Percentiles rank a stretch among this genome's conserved stretches.
Conservation (phyloP, 257 asterid genomes). For the Pogostemon cablin region DNA sequence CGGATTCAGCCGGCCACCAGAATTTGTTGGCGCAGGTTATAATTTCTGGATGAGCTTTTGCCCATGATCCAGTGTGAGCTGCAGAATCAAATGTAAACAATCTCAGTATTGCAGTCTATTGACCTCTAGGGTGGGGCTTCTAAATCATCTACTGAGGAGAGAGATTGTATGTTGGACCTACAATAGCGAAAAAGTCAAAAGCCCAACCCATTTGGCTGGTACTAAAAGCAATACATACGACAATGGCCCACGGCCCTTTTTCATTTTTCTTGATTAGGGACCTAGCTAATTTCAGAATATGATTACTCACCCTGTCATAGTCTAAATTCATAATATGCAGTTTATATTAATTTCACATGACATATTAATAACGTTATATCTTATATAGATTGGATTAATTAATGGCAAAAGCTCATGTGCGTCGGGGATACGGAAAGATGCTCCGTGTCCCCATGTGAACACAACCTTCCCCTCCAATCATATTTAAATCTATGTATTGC, state of each 20-base stretch:
- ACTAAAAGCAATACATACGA: background rate
- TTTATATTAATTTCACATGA: too few species aligned
- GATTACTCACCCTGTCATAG: too few species aligned
- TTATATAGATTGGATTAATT: too few species aligned
- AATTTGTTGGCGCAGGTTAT: slow-evolving; percentile 74
- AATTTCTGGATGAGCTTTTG: slow-evolving; percentile 82
- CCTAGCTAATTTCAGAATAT: too few species aligned
- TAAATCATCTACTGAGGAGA: too few species aligned
- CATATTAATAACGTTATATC: too few species aligned
- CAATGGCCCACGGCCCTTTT: background rate
- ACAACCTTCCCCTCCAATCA: too few species aligned
- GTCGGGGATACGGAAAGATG: too few species aligned
- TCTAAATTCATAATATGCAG: too few species aligned
- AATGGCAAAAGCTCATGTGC: too few species aligned
- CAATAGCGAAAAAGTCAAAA: background rate
- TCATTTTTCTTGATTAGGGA: background rate
- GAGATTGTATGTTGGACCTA: background rate
- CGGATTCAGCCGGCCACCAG: slow-evolving; percentile 83
- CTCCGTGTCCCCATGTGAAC: too few species aligned
- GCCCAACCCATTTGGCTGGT: background rate
- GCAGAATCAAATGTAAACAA: slow-evolving; percentile 36
- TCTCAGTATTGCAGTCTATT: background rate
- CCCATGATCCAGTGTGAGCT: slow-evolving; percentile 98
- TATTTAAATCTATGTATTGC: too few species aligned
- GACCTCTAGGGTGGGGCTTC: background rate